Base-by-base conservation (phyloP, 257 asterid species). In the Nicotiana otophora region DNA sequence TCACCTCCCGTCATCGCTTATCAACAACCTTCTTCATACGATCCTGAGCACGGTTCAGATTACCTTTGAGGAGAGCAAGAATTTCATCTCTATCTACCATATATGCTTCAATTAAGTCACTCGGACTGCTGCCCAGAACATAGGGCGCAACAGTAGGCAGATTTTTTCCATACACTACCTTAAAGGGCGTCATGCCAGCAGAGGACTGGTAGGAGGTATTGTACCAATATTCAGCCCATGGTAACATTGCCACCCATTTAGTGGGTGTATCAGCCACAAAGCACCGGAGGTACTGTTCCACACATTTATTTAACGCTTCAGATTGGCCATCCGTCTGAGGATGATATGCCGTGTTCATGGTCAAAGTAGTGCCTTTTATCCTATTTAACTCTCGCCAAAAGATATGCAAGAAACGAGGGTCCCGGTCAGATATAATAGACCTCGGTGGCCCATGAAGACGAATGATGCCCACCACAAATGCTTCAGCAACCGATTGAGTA, bases 391-490 rank as follows among this genome's bases (percentile, higher is more conserved):
- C 67, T 26, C 31, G 46, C 83, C 67, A 81, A 53, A 81, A 64
- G 5, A 5, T 15, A 17, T 65, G 26, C 23, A 66, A 2, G 17
- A 81, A 66, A 4, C 51, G 19, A 1, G 65, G 48, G 83, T 81
- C 83, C 4, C 78, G 78, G 12, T 81, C 83, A 12, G 53, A 20
- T 6, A 66, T 36, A 10, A 81, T 81, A 3, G 83, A 5, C 7
- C 34, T 4, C 2, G 83, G 78, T 15, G 67, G 11, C 62, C 83
- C 83, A 81, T 81, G 78, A 2, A 81, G 12, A 10, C 31, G 51
- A 16, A 20, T 34, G 15, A 81, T 54, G 1, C 51, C 63, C 10
- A 12, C 17, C 30, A 65, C 26, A 31, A 81, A 81, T 0, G 19
- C 3, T 7, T 5, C 0, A 17, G 83, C 63, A 4, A 46, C 11